A percentile compares a stretch with the other conserved stretches of the same genome.
Conservation (phyloP, 2,329 filamentous ascomycete genomes). For the Ophiocordyceps robertsii region DNA sequence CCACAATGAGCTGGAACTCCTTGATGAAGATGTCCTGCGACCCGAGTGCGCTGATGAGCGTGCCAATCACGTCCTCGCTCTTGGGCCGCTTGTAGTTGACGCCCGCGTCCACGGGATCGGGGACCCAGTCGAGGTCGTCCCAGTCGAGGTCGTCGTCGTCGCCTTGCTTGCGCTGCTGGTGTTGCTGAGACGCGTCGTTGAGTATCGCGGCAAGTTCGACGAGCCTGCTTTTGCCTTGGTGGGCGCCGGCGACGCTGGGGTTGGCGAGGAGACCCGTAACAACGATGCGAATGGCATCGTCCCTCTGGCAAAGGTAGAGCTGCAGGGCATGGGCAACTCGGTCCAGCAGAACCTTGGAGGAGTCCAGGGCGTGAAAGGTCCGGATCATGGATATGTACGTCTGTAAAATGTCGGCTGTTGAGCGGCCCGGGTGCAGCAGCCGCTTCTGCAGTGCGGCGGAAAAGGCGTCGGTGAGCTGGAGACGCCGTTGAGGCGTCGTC, state of each 20-base stretch:
- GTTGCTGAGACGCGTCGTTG: conserved; percentile 43
- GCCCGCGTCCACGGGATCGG: conserved; percentile 84
- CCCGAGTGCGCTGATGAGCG: conserved; percentile 76
- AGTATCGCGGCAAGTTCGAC: conserved; percentile 56
- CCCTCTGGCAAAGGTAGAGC: conserved; percentile 61
- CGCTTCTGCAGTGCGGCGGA: conserved; percentile 49
- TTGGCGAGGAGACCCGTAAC: conserved; percentile 60
- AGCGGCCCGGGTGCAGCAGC: conserved; percentile 62
- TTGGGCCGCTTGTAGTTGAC: conserved; percentile 84
- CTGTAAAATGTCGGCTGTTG: conserved; percentile 61
- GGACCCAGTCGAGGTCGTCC: conserved; percentile 87
- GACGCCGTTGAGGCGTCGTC: conserved; percentile 52
- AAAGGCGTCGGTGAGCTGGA: conserved; percentile 58
- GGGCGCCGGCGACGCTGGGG: conserved; percentile 35
- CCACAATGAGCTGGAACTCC: conserved; percentile 82
- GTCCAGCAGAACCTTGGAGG: conserved; percentile 64
- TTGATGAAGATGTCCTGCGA: conserved; percentile 87
- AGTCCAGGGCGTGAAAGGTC: conserved; percentile 61
- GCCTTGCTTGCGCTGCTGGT: conserved; percentile 35
- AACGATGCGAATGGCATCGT: conserved; percentile 67
- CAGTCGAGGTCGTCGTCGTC: conserved; percentile 68
- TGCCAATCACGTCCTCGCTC: conserved; percentile 82
- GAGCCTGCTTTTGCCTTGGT: conserved; percentile 35
- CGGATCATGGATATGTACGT: conserved; percentile 71
- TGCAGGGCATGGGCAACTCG: conserved; percentile 61